A percentile compares a stretch with the other conserved stretches of the same genome.
These are phyloP conservation scores for Hibiscus tridactylites DNA, from an alignment of 345 rosid species.

Conservation along the genomic window DNA sequence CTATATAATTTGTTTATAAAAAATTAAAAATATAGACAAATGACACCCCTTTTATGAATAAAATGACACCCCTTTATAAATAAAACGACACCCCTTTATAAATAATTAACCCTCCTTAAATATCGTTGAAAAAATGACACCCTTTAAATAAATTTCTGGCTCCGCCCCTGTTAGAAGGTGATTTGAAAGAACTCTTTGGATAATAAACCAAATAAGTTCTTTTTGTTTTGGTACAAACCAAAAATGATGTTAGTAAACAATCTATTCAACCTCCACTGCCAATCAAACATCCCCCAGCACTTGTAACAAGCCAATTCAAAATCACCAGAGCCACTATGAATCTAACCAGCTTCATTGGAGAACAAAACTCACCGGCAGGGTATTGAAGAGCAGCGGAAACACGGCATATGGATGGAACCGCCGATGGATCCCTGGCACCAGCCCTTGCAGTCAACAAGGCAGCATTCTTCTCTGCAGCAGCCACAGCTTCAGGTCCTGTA, in stretches of 20 bases:
- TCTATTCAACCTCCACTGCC: neutral
- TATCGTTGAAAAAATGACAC: too few relatives aligned
- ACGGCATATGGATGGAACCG: constrained; percentile 94
- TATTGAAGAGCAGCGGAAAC: constrained; percentile 92
- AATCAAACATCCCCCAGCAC: neutral
- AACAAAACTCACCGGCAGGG: constrained; percentile 51
- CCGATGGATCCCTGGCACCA: constrained; percentile 98
- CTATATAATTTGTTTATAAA: too few relatives aligned
- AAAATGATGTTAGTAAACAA: neutral
- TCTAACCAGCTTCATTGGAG: constrained; percentile 3
- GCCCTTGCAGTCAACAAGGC: constrained; percentile 92
- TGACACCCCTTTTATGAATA: too few relatives aligned
- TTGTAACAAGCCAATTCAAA: neutral
- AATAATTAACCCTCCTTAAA: too few relatives aligned
- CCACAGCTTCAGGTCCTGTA: constrained; percentile 81
- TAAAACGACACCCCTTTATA: too few relatives aligned
- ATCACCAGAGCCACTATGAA: neutral
- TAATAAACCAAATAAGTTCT: neutral
- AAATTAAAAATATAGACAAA: too few relatives aligned
- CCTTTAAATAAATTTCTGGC: too few relatives aligned
- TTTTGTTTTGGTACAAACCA: neutral
- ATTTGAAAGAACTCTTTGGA: neutral
- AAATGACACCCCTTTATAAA: too few relatives aligned
- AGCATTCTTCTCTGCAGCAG: constrained; percentile 89
- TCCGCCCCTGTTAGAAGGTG: neutral